Evolutionary conservation across 2,329 filamentous ascomycete genomes (phyloP), one percentile per base, ranked within the genome.

Genomic region (Bipolaris zeicola): DNA sequence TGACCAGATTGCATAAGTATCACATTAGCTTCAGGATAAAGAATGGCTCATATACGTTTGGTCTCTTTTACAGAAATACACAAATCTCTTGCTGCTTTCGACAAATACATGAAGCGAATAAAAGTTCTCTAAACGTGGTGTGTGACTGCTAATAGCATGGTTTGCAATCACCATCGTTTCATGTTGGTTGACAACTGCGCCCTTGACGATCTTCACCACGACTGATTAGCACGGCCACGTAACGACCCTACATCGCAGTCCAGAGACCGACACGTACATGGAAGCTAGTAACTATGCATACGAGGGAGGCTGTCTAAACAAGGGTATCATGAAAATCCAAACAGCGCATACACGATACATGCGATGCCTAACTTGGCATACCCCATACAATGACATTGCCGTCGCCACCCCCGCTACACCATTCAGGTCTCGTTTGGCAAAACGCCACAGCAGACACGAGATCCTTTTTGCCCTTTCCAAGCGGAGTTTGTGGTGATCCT

Each of bases 381-480:
- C 72, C 72, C 73, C 73, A 75, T 3, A 75, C 73, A 6, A 74
- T 58, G 1, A 74, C 73, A 61, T 74, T 73, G 1, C 81, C 81
- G 67, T 83, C 79, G 7, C 79, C 80, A 33, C 80, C 81, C 36
- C 77, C 81, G 68, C 80, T 82, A 18, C 76, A 78, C 78, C 79
- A 82, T 58, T 80, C 78, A 63, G 76, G 78, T 37, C 79, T 73
- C 38, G 71, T 66, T 55, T 74, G 72, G 64, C 81, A 82, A 65
- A 80, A 81, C 0, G 78, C 77, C 13, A 83, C 79, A 31, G 79
- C 79, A 62, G 76, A 77, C 2, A 82, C 80, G 7, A 82, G 75
- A 43, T 80, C 76, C 55, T 74, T 80, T 63, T 79, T 80, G 28
- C 67, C 54, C 13, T 50, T 52, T 11, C 43, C 31, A 10, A 77